phyloP scores from a whole-genome alignment of 345 rosid species.

The rapeseed (Brassica napus) region DNA sequence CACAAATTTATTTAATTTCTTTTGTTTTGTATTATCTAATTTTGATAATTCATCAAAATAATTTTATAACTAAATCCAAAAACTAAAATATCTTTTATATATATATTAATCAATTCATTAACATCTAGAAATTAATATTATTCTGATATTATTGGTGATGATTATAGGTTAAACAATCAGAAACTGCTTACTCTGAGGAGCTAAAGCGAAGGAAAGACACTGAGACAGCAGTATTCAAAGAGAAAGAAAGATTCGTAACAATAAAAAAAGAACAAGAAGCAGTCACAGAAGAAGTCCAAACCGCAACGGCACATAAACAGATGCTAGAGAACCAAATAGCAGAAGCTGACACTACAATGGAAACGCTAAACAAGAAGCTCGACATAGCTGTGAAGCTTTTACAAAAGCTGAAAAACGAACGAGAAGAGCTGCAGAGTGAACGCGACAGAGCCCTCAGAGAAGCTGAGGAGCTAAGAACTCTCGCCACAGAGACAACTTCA shows the following conservation, averaged over 20 bases:
- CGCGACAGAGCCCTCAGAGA: slow-evolving; percentile 79
- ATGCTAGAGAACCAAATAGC: slow-evolving; percentile 54
- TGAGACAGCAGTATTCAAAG: slow-evolving; percentile 62
- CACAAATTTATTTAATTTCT: too few species aligned
- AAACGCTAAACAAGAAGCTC: slow-evolving; percentile 75
- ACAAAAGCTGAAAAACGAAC: slow-evolving; percentile 62
- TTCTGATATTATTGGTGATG: slow-evolving; percentile 8
- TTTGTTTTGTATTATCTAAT: too few species aligned
- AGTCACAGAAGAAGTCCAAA: slow-evolving; percentile 52
- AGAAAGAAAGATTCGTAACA: slow-evolving; percentile 55
- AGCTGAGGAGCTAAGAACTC: slow-evolving; percentile 67
- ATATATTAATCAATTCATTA: too few species aligned
- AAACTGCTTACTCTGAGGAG: slow-evolving; percentile 58
- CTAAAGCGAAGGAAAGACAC: slow-evolving; percentile 64
- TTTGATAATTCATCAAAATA: too few species aligned
- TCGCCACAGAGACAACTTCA: slow-evolving; percentile 56
- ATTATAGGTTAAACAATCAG: slow-evolving; percentile 61
- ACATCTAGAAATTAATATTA: slow-evolving; percentile 7
- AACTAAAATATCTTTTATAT: too few species aligned
- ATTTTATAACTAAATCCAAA: too few species aligned
- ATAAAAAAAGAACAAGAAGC: slow-evolving; percentile 50
- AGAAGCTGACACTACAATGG: slow-evolving; percentile 54
- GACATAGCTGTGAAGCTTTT: slow-evolving; percentile 73
- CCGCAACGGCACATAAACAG: slow-evolving; percentile 49
- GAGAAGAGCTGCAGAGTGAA: slow-evolving; percentile 65